Evolutionary conservation across 2,329 filamentous ascomycete genomes (phyloP).

Genomic region (Aspergillus udagawae): DNA sequence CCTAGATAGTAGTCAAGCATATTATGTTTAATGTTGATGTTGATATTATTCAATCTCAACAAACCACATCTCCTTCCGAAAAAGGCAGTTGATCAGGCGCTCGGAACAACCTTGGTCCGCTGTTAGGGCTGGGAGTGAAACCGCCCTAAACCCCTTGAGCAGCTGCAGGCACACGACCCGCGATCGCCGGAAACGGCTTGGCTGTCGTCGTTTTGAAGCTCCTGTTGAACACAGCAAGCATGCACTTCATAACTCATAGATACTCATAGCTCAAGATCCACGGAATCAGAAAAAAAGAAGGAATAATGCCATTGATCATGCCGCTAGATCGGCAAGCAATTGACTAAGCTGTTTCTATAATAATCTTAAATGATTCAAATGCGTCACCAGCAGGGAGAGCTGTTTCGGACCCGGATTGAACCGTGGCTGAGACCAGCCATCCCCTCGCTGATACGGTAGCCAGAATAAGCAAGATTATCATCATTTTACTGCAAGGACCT

Average conservation of each 20-base stretch:
- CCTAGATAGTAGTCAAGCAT: no score
- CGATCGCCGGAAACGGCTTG: constrained; percentile 11
- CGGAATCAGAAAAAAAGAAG: background rate
- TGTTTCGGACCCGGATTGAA: background rate
- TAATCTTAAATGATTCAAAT: background rate
- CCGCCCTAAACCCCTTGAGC: background rate
- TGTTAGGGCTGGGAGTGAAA: background rate
- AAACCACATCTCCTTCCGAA: no score
- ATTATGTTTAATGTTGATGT: no score
- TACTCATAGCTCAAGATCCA: background rate
- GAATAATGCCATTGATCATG: background rate
- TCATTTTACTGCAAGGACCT: background rate
- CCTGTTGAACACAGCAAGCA: background rate
- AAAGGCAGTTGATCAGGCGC: background rate
- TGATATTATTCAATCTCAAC: no score
- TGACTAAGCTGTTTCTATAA: background rate
- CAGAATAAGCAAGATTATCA: background rate
- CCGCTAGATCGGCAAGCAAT: background rate
- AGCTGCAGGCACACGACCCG: constrained; percentile 8
- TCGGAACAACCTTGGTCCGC: background rate
- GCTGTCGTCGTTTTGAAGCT: background rate
- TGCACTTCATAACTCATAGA: background rate
- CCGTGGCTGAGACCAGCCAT: background rate
- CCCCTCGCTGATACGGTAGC: background rate
- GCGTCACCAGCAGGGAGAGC: background rate